These are phyloP conservation scores for Prillingera fragicola DNA, from an alignment of 1,284 basidiomycete genomes.

Conservation along the genomic window DNA sequence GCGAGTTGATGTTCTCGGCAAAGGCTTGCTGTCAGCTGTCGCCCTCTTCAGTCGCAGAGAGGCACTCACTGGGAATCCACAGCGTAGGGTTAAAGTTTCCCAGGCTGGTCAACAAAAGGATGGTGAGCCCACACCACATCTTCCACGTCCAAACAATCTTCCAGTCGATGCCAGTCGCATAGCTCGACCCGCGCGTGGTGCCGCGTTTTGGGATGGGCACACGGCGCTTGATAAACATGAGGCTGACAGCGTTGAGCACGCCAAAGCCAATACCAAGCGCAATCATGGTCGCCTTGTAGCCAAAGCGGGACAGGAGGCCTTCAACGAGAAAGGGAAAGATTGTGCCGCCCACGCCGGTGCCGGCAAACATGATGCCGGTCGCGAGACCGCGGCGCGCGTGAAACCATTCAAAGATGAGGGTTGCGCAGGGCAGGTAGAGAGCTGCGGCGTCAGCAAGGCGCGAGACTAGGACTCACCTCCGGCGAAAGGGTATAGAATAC, in stretches of 20 bases:
- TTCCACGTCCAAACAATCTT: slow-evolving; percentile 22
- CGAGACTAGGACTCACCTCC: slow-evolving; percentile 21
- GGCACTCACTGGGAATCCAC: slow-evolving; percentile 40
- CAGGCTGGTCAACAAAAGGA: slow-evolving; percentile 36
- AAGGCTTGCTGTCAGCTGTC: slow-evolving; percentile 21
- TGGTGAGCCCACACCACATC: slow-evolving; percentile 30
- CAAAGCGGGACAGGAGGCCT: slow-evolving; percentile 35
- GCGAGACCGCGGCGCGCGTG: slow-evolving; percentile 40
- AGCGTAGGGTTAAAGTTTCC: slow-evolving; percentile 45
- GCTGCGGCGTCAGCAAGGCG: neutral
- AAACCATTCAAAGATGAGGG: slow-evolving; percentile 47
- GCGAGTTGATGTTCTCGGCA: slow-evolving; percentile 32
- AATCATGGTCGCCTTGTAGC: slow-evolving; percentile 45
- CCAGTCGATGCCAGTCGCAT: slow-evolving; percentile 22
- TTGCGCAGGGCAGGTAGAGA: slow-evolving; percentile 43
- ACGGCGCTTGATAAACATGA: slow-evolving; percentile 41
- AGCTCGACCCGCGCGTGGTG: neutral
- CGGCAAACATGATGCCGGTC: slow-evolving; percentile 42
- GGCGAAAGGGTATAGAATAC: slow-evolving; percentile 40
- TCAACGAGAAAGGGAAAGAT: slow-evolving; percentile 42
- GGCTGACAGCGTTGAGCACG: slow-evolving; percentile 27
- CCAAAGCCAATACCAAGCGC: slow-evolving; percentile 34
- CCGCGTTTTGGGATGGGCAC: slow-evolving; percentile 24
- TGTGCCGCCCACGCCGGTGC: slow-evolving; percentile 43
- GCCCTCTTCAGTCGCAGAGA: neutral